Conservation (phyloP, 116 monocot species). For the Phalaenopsis hybrid region DNA sequence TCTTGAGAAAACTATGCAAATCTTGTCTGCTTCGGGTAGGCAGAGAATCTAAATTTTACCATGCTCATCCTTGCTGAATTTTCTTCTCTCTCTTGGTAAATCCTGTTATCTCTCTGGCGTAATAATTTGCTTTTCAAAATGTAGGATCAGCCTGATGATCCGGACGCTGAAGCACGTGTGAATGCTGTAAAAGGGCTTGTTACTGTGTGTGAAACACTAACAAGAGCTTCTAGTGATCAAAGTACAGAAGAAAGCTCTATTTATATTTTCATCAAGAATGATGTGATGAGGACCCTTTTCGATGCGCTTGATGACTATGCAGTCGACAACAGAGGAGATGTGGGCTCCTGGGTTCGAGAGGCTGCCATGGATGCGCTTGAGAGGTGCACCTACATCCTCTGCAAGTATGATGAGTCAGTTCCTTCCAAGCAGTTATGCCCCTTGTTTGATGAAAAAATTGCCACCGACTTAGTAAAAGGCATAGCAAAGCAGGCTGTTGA, state of each 20-base stretch:
- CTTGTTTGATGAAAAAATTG: constrained; percentile 60
- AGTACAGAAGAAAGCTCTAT: constrained; percentile 32
- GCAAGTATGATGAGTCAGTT: constrained; percentile 44
- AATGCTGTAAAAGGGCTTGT: constrained; percentile 68
- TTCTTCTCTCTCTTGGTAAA: constrained; percentile 4
- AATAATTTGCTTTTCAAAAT: constrained; percentile 16
- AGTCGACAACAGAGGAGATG: constrained; percentile 97
- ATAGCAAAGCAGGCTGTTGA: constrained; percentile 93
- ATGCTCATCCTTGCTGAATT: background rate
- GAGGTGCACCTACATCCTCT: constrained; percentile 60
- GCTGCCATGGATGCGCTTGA: constrained; percentile 86
- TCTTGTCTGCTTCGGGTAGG: constrained; percentile 74
- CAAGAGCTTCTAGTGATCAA: constrained; percentile 14
- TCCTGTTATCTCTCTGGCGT: background rate
- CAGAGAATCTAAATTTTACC: background rate
- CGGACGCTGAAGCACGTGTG: constrained; percentile 90
- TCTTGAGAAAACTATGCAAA: constrained; percentile 53
- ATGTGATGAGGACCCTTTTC: constrained; percentile 64
- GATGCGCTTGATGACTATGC: constrained; percentile 89
- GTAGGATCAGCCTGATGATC: constrained; percentile 78
- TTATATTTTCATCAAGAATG: constrained; percentile 50
- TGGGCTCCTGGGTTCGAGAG: constrained; percentile 97
- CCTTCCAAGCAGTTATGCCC: background rate
- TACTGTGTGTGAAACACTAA: constrained; percentile 86
- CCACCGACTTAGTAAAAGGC: constrained; percentile 50